Conservation (phyloP, 805 yeast species). For the Ogataea ramenticola region DNA sequence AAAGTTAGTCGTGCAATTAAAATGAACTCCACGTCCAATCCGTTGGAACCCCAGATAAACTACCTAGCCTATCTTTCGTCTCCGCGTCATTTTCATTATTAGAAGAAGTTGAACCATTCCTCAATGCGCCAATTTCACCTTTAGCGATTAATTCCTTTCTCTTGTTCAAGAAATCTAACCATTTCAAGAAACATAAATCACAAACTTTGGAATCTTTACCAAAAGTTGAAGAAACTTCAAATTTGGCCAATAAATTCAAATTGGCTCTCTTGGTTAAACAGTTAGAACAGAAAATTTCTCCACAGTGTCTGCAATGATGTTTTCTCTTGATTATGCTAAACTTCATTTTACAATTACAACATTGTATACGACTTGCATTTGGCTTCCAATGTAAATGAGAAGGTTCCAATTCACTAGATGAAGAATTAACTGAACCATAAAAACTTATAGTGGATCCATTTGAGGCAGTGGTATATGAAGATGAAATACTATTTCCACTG, state of each 20-base stretch:
- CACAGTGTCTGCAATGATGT: slow-evolving; percentile 50
- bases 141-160: slow-evolving; percentile 2
- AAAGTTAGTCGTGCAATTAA: not conserved
- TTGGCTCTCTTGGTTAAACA: slow-evolving; percentile 24
- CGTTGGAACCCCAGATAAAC: slow-evolving; percentile 22
- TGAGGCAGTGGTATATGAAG: not conserved
- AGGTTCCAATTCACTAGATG: slow-evolving; percentile 28
- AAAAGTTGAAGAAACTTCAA: slow-evolving; percentile 19
- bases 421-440: not conserved
- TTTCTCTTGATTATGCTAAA: slow-evolving; percentile 27
- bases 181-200: slow-evolving; percentile 15
- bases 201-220: slow-evolving; percentile 23
- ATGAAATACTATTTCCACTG: not conserved
- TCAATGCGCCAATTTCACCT: slow-evolving; percentile 12
- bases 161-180: slow-evolving; percentile 19
- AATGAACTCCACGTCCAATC: slow-evolving; percentile 53
- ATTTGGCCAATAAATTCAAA: slow-evolving; percentile 27
- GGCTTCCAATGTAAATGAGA: slow-evolving; percentile 49
- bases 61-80: slow-evolving; percentile 5
- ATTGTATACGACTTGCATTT: slow-evolving; percentile 29
- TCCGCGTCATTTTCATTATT: slow-evolving; percentile 1
- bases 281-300: slow-evolving; percentile 34
- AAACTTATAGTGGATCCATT: not conserved
- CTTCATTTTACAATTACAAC: slow-evolving; percentile 23
- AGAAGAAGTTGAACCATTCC: not conserved